Evolutionary conservation across 306 rosid species (phyloP).

Genomic region (Prunus armeniaca): DNA sequence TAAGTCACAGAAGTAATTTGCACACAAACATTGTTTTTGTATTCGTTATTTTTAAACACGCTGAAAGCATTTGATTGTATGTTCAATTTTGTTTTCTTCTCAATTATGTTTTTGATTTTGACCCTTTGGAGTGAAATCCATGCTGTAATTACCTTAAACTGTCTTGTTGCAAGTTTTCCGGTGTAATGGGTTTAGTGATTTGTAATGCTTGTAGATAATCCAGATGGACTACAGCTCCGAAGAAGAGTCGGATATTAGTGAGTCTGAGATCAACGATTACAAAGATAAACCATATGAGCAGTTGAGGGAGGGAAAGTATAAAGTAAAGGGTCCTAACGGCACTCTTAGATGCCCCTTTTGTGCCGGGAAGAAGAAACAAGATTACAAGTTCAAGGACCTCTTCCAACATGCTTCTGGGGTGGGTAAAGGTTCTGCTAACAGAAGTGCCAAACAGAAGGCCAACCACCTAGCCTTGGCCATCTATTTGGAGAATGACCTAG

Average conservation of each 20-base stretch:
- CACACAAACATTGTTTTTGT: background rate
- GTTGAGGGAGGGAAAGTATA: conserved; percentile 51
- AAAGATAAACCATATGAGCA: conserved; percentile 72
- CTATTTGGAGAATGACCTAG: conserved; percentile 66
- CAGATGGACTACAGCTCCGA: conserved; percentile 69
- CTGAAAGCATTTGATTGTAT: background rate
- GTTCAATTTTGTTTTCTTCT: background rate
- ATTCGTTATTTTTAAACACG: background rate
- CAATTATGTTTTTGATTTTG: background rate
- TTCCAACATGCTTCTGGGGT: conserved; percentile 93
- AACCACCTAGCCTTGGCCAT: conserved; percentile 88
- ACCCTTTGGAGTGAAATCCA: background rate
- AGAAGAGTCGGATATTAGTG: conserved; percentile 89
- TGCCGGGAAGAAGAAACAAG: conserved; percentile 93
- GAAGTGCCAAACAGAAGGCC: conserved; percentile 76
- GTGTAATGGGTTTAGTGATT: background rate
- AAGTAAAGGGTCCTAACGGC: conserved; percentile 66
- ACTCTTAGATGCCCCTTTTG: conserved; percentile 89
- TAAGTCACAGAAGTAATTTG: background rate
- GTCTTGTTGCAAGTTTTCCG: background rate
- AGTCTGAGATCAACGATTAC: conserved; percentile 78
- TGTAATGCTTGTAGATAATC: conserved; percentile 1
- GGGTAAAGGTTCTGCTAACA: conserved; percentile 86
- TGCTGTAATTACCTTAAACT: background rate
- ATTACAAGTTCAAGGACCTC: conserved; percentile 79